Evolutionary conservation across 306 rosid species (phyloP).

Genomic region (Malus domestica): ASM211411v1 NC_041791.1:7833001-7833500

Average conservation of each 20-base stretch:
- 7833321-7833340: not conserved
- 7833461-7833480: not conserved
- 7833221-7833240: not conserved
- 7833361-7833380: not conserved
- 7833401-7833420: not conserved
- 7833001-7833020: not conserved
- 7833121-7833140: conserved; percentile 65
- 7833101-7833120: conserved; percentile 73
- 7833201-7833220: not conserved
- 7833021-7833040: not conserved
- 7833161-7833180: conserved; percentile 16
- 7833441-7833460: not conserved
- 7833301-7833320: not conserved
- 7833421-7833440: not conserved
- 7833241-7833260: not conserved
- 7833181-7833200: not conserved
- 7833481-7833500: not conserved
- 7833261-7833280: not conserved
- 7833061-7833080: conserved; percentile 1
- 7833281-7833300: not conserved
- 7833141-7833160: conserved; percentile 94
- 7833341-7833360: not conserved
- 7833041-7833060: not conserved
- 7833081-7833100: conserved; percentile 58
- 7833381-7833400: not conserved